Evolutionary conservation across 2,329 filamentous ascomycete species (phyloP).

Genomic region (Aspergillus tubingensis): DNA sequence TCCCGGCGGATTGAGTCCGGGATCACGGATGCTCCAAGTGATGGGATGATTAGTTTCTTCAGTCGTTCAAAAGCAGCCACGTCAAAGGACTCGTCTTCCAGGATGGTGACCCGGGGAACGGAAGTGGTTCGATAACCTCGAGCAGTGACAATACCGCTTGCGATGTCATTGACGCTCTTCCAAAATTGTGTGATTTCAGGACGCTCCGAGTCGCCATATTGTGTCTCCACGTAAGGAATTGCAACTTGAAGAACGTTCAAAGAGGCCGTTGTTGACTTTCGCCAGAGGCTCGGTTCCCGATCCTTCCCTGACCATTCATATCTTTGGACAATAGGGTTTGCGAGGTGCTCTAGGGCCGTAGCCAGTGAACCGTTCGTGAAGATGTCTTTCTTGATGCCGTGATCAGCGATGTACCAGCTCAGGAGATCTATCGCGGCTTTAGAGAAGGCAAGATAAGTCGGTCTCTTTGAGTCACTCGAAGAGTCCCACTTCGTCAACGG

Average conservation of each 20-base stretch:
- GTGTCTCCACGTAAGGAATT: slow-evolving; percentile 60
- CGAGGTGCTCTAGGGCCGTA: slow-evolving; percentile 66
- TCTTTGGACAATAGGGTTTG: slow-evolving; percentile 72
- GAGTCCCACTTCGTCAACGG: slow-evolving; percentile 46
- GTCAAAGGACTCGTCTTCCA: slow-evolving; percentile 77
- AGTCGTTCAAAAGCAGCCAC: slow-evolving; percentile 71
- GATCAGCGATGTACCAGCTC: slow-evolving; percentile 42
- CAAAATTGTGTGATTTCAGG: slow-evolving; percentile 63
- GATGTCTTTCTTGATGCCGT: slow-evolving; percentile 61
- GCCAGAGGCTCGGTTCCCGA: slow-evolving; percentile 74
- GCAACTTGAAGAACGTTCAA: slow-evolving; percentile 68
- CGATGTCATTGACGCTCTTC: slow-evolving; percentile 65
- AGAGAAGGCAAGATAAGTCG: slow-evolving; percentile 86
- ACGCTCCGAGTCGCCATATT: slow-evolving; percentile 31
- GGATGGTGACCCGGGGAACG: slow-evolving; percentile 50
- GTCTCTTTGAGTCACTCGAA: slow-evolving; percentile 51
- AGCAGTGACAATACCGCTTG: slow-evolving; percentile 69
- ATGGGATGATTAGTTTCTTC: slow-evolving; percentile 68
- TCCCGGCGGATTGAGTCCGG: slow-evolving; percentile 66
- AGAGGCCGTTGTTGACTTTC: slow-evolving; percentile 70
- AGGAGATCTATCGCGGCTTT: slow-evolving; percentile 76
- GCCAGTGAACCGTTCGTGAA: slow-evolving; percentile 69
- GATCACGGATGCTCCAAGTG: slow-evolving; percentile 67
- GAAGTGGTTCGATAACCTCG: slow-evolving; percentile 54
- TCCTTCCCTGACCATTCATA: slow-evolving; percentile 75